Evolutionary conservation across 192 early-diverging fungal genomes (phyloP), one percentile per base, ranked within the genome.

Genomic region (Coemansia sp.): DNA sequence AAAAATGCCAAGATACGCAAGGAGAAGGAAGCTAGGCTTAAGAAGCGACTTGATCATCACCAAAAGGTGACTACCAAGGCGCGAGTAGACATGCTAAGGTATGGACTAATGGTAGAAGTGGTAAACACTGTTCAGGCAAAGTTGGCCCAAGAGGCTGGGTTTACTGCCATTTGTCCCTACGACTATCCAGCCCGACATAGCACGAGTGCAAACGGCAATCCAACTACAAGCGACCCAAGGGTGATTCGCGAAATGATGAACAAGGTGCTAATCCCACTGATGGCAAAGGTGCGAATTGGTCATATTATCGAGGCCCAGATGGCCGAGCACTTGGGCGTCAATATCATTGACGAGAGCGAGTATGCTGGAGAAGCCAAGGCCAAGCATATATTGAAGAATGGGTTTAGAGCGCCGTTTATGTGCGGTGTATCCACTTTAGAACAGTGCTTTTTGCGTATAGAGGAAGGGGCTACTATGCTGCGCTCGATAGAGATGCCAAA

Each of bases 261-360:
- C 18, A 31, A 25, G 13, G 47, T 43, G 38, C 2, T 64, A 12
- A 33, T 64, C 34, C 62, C 62, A 14, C 34, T 64, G 50, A 47
- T 64, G 13, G 62, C 34, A 0, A 45, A 35, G 21, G 62, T 64
- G 6, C 45, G 62, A 13, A 48, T 64, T 25, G 62, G 62, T 6
- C 62, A 64, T 13, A 4, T 14, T 11, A 53, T 64, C 13, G 56
- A 60, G 33, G 57, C 70, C n/a, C 68, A 85, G 79, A 94, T 96
- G 75, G 79, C 95, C 64, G 85, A 94, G 78, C 73, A 86, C 42
- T 75, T 95, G 38, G 89, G 88, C 63, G 85, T 94, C 42, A 93
- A 95, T 75, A 93, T 91, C 79, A 95, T 96, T 87, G 94, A 96
- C 65, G 94, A 96, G 72, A 90, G 88, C 41, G 93, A 96, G 72